A percentile compares a stretch with the other conserved stretches of the same genome.
These are phyloP conservation scores for Canna indica DNA, from an alignment of 176 grass and related monocot genomes.

Conservation along the genomic window DNA sequence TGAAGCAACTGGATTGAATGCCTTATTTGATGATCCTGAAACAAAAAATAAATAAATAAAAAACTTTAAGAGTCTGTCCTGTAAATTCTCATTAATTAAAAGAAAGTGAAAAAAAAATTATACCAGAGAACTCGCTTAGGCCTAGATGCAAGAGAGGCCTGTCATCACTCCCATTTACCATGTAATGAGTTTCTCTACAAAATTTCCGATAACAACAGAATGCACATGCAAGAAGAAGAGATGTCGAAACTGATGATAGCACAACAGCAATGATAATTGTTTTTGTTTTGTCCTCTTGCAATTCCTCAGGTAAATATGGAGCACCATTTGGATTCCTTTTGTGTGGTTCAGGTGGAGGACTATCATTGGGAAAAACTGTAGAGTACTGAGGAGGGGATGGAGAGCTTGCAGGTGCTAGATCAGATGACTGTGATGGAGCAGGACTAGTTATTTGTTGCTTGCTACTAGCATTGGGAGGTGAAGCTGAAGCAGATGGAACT, in stretches of 20 bases:
- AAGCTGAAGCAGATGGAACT: conserved; percentile 1
- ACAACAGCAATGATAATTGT: neutral
- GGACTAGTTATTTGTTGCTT: neutral
- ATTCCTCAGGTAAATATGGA: neutral
- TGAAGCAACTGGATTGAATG: conserved; percentile 24
- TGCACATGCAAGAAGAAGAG: conserved; percentile 8
- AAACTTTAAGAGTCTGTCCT: neutral
- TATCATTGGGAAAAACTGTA: neutral
- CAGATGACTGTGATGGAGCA: neutral
- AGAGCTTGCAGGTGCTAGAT: neutral
- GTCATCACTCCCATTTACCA: conserved; percentile 31
- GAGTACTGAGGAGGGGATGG: neutral
- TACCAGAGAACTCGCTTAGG: conserved; percentile 49
- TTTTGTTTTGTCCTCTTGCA: neutral
- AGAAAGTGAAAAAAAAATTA: conserved; percentile 3
- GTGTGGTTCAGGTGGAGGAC: neutral
- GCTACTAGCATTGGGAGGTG: too few species aligned
- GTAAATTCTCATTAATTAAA: neutral
- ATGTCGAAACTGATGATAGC: conserved; percentile 2
- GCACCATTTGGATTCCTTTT: neutral
- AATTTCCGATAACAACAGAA: conserved; percentile 18
- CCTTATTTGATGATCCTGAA: conserved; percentile 44
- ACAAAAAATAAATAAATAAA: conserved; percentile 15
- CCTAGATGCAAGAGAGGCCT: conserved; percentile 36
- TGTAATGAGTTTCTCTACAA: conserved; percentile 20